Evolutionary conservation across 495 filamentous ascomycete genomes (phyloP).

Genomic region (Terfezia boudieri): DNA sequence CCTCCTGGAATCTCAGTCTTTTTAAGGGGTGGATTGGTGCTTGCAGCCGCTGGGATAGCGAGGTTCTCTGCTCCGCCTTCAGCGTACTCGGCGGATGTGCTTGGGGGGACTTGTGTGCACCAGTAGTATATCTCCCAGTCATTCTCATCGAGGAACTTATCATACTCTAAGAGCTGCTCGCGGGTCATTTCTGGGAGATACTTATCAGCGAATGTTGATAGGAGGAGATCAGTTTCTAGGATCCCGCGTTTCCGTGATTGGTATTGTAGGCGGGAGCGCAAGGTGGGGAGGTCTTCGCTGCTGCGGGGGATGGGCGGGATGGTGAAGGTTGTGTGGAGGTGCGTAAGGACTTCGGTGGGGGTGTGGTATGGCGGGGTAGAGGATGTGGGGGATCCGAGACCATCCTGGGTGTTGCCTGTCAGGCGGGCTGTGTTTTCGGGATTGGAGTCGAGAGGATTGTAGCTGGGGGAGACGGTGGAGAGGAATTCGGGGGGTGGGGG

Average conservation of each 20-base stretch:
- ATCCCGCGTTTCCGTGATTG: conserved; percentile 93
- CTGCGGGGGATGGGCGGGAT: conserved; percentile 65
- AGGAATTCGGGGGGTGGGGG: conserved; percentile 39
- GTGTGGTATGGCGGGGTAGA: conserved; percentile 12
- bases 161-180: conserved; percentile 60
- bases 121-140: conserved; percentile 99
- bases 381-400: conserved; percentile 1
- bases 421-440: background rate
- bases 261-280: conserved; percentile 35
- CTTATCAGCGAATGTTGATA: conserved; percentile 79
- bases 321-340: conserved; percentile 69
- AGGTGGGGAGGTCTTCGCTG: conserved; percentile 61
- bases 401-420: background rate
- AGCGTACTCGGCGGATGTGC: conserved; percentile 23
- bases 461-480: conserved; percentile 4
- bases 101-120: conserved; percentile 70
- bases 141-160: conserved; percentile 91
- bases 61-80: conserved; percentile 1
- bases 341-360: conserved; percentile 69
- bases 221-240: conserved; percentile 82
- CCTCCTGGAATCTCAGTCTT: conserved; percentile 13
- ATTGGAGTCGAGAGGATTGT: background rate
- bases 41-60: conserved; percentile 1
- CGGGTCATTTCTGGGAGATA: conserved; percentile 51
- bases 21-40: too few species aligned